Base-by-base conservation (phyloP, 2,329 filamentous ascomycete species). In the Exophiala oligosperma region DNA sequence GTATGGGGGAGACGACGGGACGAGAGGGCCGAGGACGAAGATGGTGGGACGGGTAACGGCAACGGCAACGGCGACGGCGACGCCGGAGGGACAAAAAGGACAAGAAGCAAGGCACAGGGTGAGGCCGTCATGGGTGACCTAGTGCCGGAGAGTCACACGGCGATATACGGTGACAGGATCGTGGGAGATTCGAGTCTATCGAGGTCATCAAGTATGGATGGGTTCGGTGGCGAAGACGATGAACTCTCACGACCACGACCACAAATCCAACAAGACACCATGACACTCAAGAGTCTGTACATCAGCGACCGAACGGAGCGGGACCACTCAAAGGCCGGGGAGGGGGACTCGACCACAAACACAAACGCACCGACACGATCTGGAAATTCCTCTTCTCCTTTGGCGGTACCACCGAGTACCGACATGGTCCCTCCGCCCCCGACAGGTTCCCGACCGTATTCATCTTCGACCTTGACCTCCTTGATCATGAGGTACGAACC, bases 401-500 rank as follows among this genome's bases (percentile, higher is more conserved):
- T 23, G 43, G 21, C 26, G 26, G 17, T 37, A 29, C 35, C 58
- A 23, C 48, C 21, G 40, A 50, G 60, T 9, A 29, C 52, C 5
- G 46, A 48, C 8, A 52, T 55, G 2, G 47, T 26, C 11, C 47
- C 52, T 17, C 63, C 64, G 4, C 29, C 56, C 6, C 74, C 52
- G 66, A 71, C 32, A 65, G 69, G 55, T 59, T 69, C 49, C 65
- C 71, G 23, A 64, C 67, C 65, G 2, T 86, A 87, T 65, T 76
- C 77, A 0, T 69, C 80, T 4, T 80, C 82, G 14, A 79, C 85
- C 53, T 84, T 87, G 64, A 78, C 84, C 62, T 87, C 87, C 66
- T 79, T 88, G 44, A 79, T 86, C 64, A 87, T 85, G 72, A 78
- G 85, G 58, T 87, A 86, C 68, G 85, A 88, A 73, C 85, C 87